Percentiles rank a stretch among this genome's conserved stretches.
These are phyloP conservation scores for Psidium friedrichsthalianum DNA, from an alignment of 345 rosid genomes.

Conservation along the genomic window DNA sequence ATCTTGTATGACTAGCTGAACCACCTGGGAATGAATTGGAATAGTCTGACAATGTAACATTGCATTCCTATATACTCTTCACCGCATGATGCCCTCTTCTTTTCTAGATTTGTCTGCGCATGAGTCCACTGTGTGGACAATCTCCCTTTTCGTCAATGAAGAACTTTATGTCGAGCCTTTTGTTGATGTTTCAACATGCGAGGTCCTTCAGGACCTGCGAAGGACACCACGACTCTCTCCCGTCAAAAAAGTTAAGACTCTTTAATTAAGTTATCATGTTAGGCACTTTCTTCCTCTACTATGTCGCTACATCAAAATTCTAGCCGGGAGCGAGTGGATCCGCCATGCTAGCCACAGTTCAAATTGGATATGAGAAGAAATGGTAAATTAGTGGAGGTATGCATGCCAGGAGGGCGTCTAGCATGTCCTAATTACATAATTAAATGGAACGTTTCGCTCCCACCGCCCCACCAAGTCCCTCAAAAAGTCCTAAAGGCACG, in stretches of 20 bases:
- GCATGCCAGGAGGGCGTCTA: background rate
- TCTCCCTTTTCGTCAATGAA: too few species aligned
- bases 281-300: background rate
- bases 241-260: fast-evolving
- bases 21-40: too few species aligned
- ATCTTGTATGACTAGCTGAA: too few species aligned
- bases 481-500: background rate
- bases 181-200: too few species aligned
- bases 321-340: background rate
- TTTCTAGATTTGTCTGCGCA: too few species aligned
- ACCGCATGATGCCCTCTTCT: too few species aligned
- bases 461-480: background rate
- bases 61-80: too few species aligned
- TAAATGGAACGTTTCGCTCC: background rate
- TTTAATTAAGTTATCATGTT: background rate
- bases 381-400: background rate
- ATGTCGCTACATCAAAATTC: background rate
- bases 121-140: too few species aligned
- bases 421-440: background rate
- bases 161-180: too few species aligned
- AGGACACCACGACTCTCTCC: too few species aligned
- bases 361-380: background rate
- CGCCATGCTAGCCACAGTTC: background rate
- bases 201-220: too few species aligned
- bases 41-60: too few species aligned